Base-by-base conservation (phyloP, 371 early-diverging fungal species). In the Saksenaea vasiformis region DNA sequence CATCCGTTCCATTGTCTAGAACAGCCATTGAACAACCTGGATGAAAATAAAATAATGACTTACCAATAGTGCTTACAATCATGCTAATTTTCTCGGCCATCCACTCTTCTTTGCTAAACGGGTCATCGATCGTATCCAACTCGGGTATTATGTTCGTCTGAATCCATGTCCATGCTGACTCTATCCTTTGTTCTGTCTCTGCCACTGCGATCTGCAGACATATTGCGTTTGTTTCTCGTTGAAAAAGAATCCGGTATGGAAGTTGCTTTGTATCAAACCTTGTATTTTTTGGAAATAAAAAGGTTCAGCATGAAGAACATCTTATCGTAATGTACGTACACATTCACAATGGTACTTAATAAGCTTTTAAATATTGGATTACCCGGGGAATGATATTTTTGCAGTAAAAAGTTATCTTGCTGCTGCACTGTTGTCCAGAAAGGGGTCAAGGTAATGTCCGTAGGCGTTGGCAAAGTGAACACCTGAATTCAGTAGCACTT, bases 121-220 rank as follows among this genome's bases (percentile, higher is more conserved):
- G 80, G 76, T 93, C 91, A 62, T 93, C 94, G 54, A 98, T 83
- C 27, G 80, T 85, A n/a, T 73, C 70, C 39, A 96, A 61, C 56
- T 90, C 92, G 3, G 87, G 79, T 56, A 90, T 73, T 36, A 95
- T 84, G 70, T 94, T 92, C 14, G 90, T 93, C 77, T 90, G 88
- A 28, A 96, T 85, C 97, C 96, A 97, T 39, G 73, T 71, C 97
- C 97, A 97, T 53, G 95, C 93, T 7, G 88, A 81, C 43, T 93
- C 90, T 27, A 93, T 90, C 26, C 80, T 88, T 37, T 87, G 89
- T 53, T 88, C 81, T 0, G 90, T 82, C 67, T 97, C 96, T 28
- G 87, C 90, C 7, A 87, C 90, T 38, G 94, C 86, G 61, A 93
- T 85, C 55, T 86, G 86, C 11, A 82, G 65, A 43, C 76, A 78